Evolutionary conservation across 768 basidiomycete genomes (phyloP).

Genomic region (Suillus spraguei): DNA sequence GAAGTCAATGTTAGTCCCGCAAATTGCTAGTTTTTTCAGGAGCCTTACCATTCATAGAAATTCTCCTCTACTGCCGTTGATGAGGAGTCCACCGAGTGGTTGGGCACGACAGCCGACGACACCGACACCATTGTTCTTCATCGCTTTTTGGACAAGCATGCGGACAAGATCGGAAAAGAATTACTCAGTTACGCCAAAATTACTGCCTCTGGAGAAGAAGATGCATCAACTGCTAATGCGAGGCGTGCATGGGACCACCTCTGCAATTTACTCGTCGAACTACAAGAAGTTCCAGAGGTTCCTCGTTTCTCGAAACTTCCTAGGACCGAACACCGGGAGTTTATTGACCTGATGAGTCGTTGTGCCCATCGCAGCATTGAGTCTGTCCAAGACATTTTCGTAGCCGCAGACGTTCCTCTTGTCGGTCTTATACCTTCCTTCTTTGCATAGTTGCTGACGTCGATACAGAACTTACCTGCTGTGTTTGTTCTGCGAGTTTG

Average conservation of each 20-base stretch:
- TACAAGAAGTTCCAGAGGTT: conserved; percentile 67
- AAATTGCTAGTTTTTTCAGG: background rate
- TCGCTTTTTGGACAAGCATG: conserved; percentile 82
- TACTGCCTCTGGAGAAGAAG: conserved; percentile 51
- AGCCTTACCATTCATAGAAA: conserved; percentile 36
- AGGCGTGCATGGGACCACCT: conserved; percentile 86
- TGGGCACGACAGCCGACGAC: conserved; percentile 77
- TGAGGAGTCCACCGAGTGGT: conserved; percentile 72
- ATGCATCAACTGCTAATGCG: conserved; percentile 57
- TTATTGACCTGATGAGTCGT: conserved; percentile 65
- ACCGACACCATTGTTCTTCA: conserved; percentile 84
- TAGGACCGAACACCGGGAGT: conserved; percentile 61
- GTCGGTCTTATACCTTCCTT: conserved; percentile 35
- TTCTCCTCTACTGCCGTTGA: conserved; percentile 46
- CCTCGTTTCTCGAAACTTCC: conserved; percentile 56
- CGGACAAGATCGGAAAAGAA: conserved; percentile 88
- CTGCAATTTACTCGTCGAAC: conserved; percentile 78
- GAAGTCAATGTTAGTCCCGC: conserved; percentile 62
- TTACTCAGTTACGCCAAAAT: conserved; percentile 68
- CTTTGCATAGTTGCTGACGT: background rate
- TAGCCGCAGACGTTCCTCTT: conserved; percentile 49
- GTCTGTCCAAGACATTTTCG: conserved; percentile 68
- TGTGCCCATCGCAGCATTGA: conserved; percentile 61
- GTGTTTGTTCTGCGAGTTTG: conserved; percentile 68
- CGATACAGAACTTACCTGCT: conserved; percentile 41